Base-by-base conservation (phyloP, 2,329 filamentous ascomycete genomes). In the Coniella lustricola region DNA sequence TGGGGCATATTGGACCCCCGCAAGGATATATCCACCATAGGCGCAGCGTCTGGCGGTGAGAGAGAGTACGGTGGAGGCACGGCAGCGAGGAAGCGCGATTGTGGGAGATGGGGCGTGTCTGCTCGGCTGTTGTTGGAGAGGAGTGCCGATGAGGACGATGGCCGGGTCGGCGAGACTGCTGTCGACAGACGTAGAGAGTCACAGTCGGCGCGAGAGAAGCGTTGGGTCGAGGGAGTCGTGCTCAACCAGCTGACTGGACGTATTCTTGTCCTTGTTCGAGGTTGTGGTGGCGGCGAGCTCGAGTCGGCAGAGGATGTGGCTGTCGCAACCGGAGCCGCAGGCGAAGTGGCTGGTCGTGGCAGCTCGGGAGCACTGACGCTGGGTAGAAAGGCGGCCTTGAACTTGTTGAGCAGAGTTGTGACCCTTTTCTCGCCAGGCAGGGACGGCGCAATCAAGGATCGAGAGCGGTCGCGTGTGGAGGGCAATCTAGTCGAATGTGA, bases 371-470 rank as follows among this genome's bases (percentile, higher is more conserved):
- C 49, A n/a, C n/a, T n/a, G n/a, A n/a, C n/a, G n/a, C 58, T 32
- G 58, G 43, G 3, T 44, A 49, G 31, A 47, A 63, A 55, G 18
- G 56, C 58, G 31, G 59, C 53, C 35, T 60, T 54, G 42, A 63
- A 55, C 54, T 59, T 63, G 48, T 55, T 57, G 43, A 62, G 38
- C 8, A 60, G 54, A 14, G 51, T 56, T 33, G 57, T 58, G 18
- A 65, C 55, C 18, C 64, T 61, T 44, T 62, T 66, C 32, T 63
- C 61, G 31, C 65, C 62, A 10, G 63, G 58, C 4, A 60, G 57
- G 18, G 63, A 58, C n/a, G 64, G 62, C 3, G 64, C 56, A 18
- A n/a, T n/a, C n/a, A 63, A 54, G 5, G 57, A 60, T 21, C 50
- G 55, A 35, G 58, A 53, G 52, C 59, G 61, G 21, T 64, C 58